Base-by-base conservation (phyloP, 2,329 filamentous ascomycete species). In the Fusarium bulbicola region DNA sequence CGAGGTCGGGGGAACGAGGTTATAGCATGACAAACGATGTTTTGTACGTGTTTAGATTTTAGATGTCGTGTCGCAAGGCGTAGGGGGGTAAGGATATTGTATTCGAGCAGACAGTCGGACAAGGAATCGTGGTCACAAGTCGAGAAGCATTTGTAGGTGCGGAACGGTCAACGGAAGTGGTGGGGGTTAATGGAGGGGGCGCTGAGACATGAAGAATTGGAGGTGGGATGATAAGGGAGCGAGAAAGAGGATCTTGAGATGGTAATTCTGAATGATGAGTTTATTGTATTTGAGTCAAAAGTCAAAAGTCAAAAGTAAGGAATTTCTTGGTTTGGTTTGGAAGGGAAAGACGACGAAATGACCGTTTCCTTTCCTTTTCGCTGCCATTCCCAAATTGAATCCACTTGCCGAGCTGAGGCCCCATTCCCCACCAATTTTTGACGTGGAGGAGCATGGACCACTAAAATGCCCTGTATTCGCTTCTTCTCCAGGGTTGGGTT, bases 41-140 rank as follows among this genome's bases (percentile, higher is more conserved):
- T 59, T 20, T 50, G 39, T 30, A 42, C 30, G 18, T 61, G 32
- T 12, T 50, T 39, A 16, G 11, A 24, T 45, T 7, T 18, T 6
- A 34, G n/a, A 8, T 28, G 21, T 1, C 13, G 28, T 13, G 26
- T 63, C 39, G 59, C 37, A 45, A 37, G 21, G 21, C 39, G 39
- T 40, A 24, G 54, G 56, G 43, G 28, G 32, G 30, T 49, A 32
- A 64, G 47, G 45, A 36, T 53, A 56, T 68, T 72, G 16, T 40
- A 39, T 40, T 54, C 50, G 34, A 40, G 20, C 62, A 36, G 37
- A 56, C 28, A 70, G 70, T 45, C 30, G 34, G 58, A 56, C 50
- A 37, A 58, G 63, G 59, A 43, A 59, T 68, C 50, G 54, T 46
- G 71, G 71, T 74, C 70, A 73, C 66, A 74, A 42, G 70, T 58